phyloP scores from a whole-genome alignment of 2,329 filamentous ascomycete species.

The Aspergillus pseudoglaucus region DNA sequence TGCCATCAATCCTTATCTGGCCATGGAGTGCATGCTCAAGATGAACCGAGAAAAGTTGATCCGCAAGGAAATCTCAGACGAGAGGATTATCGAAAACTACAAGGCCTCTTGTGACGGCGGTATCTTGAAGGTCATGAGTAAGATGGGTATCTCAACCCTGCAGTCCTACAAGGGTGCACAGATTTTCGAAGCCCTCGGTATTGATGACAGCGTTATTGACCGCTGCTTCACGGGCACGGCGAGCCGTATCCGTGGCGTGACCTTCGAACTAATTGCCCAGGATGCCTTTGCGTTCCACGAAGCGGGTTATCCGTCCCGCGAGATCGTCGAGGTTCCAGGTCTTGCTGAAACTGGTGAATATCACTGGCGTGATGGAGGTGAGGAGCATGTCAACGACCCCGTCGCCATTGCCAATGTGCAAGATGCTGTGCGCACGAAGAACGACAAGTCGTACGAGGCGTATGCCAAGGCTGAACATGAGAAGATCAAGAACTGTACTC shows the following conservation, averaged over 20 bases:
- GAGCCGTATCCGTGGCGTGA: slow-evolving; percentile 88
- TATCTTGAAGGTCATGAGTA: slow-evolving; percentile 98
- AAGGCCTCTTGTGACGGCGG: slow-evolving; percentile 94
- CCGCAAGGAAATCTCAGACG: slow-evolving; percentile 76
- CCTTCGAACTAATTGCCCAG: slow-evolving; percentile 86
- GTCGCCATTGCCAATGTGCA: slow-evolving; percentile 94
- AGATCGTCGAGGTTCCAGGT: slow-evolving; percentile 69
- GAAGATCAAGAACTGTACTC: slow-evolving; percentile 92
- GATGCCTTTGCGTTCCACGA: slow-evolving; percentile 94
- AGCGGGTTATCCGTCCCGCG: slow-evolving; percentile 76
- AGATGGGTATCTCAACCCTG: slow-evolving; percentile 97
- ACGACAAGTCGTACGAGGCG: slow-evolving; percentile 96
- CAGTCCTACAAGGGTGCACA: slow-evolving; percentile 97
- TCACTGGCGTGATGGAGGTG: slow-evolving; percentile 95
- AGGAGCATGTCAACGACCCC: slow-evolving; percentile 92
- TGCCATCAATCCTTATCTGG: slow-evolving; percentile 88
- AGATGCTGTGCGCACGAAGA: slow-evolving; percentile 92
- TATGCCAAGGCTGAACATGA: slow-evolving; percentile 92
- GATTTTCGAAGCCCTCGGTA: slow-evolving; percentile 92
- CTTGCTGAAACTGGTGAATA: slow-evolving; percentile 92
- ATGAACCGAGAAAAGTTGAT: slow-evolving; percentile 90
- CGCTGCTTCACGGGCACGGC: slow-evolving; percentile 92
- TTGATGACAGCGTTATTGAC: slow-evolving; percentile 87
- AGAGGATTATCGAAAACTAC: slow-evolving; percentile 87
- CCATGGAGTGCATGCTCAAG: slow-evolving; percentile 95